Base-by-base conservation (phyloP, 2,329 filamentous ascomycete species). In the Mycosphaerella arachidis region DNA sequence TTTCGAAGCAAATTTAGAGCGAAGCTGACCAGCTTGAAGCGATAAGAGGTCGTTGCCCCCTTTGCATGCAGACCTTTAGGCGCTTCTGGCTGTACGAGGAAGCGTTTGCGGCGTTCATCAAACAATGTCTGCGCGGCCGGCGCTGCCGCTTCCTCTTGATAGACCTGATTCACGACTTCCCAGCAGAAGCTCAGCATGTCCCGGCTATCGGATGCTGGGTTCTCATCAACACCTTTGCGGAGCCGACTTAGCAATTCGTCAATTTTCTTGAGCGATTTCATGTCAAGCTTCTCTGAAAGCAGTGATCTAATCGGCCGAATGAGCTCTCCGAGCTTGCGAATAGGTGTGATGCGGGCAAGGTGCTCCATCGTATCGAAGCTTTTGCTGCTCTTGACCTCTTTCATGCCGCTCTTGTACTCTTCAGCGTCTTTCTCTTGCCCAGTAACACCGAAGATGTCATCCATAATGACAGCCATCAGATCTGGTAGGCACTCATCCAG, bases 291-390 rank as follows among this genome's bases (percentile, higher is more conserved):
- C 74, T 97, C 91, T 57, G 88, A 82, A 40, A 99, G 78, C 20
- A 99, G 80, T 7, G 86, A 81, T 68, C 90, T 89, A 51, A 97
- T 79, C 1, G 94, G 95, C 56, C 82, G 82, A 54, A 97, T 82
- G 4, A 99, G 84, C 53, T 88, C 84, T 52, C 88, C 86, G 6
- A 97, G 82, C 58, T 87, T 85, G 55, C 77, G 80, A 27, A 97
- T 81, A 1, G 92, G 93, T 1, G 91, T 87, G 52, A 87, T 92
- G 70, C 88, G 90, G 29, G 94, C 89, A 65, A 97, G 82, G 16
- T 97, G 81, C 74, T 97, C 93, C 87, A 97, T 95, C 0, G 94
- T 96, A 72, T 99, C 95, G 70, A 92, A 96, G 72, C 92, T 97
- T 80, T 97, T 99, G 80, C 90, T 97, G 75, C 90, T 94, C 79